Percentiles rank a stretch among this genome's conserved stretches.
These are phyloP conservation scores for Elaphomyces granulatus DNA, from an alignment of 495 filamentous ascomycete genomes.

Conservation along the genomic window DNA sequence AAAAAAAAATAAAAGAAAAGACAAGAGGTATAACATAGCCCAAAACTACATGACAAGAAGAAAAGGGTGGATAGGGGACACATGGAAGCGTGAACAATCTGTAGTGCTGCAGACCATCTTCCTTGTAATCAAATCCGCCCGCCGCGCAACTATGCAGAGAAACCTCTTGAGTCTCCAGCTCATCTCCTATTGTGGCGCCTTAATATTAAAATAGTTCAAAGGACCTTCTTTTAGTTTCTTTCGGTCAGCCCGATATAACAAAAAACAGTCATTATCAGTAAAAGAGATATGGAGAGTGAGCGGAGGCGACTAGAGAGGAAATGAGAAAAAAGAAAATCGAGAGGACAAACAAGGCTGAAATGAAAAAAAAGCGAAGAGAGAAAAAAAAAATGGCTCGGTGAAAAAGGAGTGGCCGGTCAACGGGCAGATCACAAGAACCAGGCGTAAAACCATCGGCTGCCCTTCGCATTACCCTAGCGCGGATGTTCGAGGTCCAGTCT, in stretches of 20 bases:
- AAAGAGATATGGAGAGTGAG: constrained; percentile 22
- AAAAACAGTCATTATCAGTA: constrained; percentile 23
- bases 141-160: constrained; percentile 7
- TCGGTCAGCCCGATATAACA: constrained; percentile 17
- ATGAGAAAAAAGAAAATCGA: constrained; percentile 4
- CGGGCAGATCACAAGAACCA: constrained; percentile 20
- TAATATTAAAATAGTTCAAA: constrained; percentile 11
- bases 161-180: constrained; percentile 4
- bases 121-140: constrained; percentile 1
- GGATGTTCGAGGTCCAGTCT: constrained; percentile 3
- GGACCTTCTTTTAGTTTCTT: constrained; percentile 11
- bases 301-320: constrained; percentile 22
- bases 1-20: constrained; percentile 1
- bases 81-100: neutral
- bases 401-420: constrained; percentile 17
- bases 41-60: constrained; percentile 43
- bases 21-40: constrained; percentile 33
- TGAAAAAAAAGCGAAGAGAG: constrained; percentile 2
- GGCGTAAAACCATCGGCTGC: constrained; percentile 13
- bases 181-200: constrained; percentile 2
- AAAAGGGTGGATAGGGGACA: constrained; percentile 23
- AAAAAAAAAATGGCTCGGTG: too few relatives aligned
- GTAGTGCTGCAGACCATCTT: neutral
- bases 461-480: constrained; percentile 11
- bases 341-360: constrained; percentile 2